Evolutionary conservation across 2,329 filamentous ascomycete genomes (phyloP), one percentile per base, ranked within the genome.

Genomic region (Triangularia setosa): DNA sequence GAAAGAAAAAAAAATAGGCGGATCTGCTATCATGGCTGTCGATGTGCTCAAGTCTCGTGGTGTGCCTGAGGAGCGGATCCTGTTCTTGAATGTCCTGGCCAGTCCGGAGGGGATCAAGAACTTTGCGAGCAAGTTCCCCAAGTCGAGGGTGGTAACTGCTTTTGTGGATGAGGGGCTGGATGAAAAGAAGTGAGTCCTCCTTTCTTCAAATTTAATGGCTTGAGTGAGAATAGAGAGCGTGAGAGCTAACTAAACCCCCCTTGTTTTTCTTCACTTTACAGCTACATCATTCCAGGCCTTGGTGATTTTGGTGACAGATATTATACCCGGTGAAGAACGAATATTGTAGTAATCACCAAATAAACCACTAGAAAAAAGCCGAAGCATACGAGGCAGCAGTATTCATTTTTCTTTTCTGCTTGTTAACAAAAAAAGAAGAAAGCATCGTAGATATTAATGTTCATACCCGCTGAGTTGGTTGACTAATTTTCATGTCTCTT

Each of bases 31-130:
- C 64, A 96, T 99, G 91, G 95, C 95, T 28, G 93, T 98, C 18
- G 92, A 98, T 69, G 92, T 97, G 2, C 83, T 99, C 70, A 96
- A 91, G 75, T 88, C 88, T 44, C 89, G 91, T 69, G 95, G 95
- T 30, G 95, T 99, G 4, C 93, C 93, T 0, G 95, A 98, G 79
- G 92, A 98, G 70, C 90, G 91, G 64, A 99, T 99, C 67, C 82
- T 98, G 44, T 99, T 99, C 80, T 83, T 99, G 64, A 99, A 99
- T 77, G 81, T 99, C 66, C 97, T 99, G 74, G 93, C 95, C n/a
- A 97, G 93, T 75, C 95, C 95, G 0, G 90, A 97, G 74, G 95
- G 95, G 5, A 90, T 96, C 69, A 86, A 87, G 72, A 93, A 91
- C 72, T 98, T 99, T 78, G 91, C 93, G 9, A 85, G 90, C 72